Evolutionary conservation across 225 moss, liverwort and hornwort genomes (phyloP), one percentile per base, ranked within the genome.

Genomic region (Anthoceros angustus): DNA sequence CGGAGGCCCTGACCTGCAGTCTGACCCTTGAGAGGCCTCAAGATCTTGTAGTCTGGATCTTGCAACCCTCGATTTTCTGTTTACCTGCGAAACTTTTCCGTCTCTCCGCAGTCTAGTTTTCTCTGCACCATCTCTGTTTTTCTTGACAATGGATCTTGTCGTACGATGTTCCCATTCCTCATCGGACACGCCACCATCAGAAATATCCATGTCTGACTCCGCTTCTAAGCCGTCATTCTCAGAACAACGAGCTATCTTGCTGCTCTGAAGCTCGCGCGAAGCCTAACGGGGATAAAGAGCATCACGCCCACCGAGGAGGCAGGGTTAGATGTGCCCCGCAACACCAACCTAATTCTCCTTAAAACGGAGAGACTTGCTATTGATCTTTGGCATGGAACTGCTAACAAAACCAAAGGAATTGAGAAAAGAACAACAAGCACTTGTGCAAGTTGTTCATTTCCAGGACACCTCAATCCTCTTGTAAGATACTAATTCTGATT

Each of bases 181-280:
- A 80, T 88, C 83, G 50, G 91, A 86, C 69, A 80, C 50, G 65
- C 86, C 86, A 69, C 87, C 79, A 66, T 82, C 82, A 69, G 84
- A 84, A 41, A 82, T 63, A 66, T 91, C 86, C 77, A 98, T 82
- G 48, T 88, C 91, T 72, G 88, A 83, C 77, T 98, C 85, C 88
- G 86, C 88, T 65, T 91, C 91, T 62, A 80, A 78, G 72, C 80
- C 83, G 55, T 81, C 71, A 73, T 68, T 80, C 68, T 72, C 66
- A 67, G 71, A 71, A 43, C 67, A 76, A 70, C 74, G 80, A 71
- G 78, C 74, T 70, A 78, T 76, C 43, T 77, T 82, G 64, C 26
- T 71, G 66, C 69, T 68, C 63, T 71, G 55, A 66, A 65, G 42
- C 74, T 71, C 72, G 72, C 77, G 81, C 72, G 69, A 72, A 77